phyloP scores from a whole-genome alignment of 2,329 filamentous ascomycete species.

The Huntiella abstrusa region DNA sequence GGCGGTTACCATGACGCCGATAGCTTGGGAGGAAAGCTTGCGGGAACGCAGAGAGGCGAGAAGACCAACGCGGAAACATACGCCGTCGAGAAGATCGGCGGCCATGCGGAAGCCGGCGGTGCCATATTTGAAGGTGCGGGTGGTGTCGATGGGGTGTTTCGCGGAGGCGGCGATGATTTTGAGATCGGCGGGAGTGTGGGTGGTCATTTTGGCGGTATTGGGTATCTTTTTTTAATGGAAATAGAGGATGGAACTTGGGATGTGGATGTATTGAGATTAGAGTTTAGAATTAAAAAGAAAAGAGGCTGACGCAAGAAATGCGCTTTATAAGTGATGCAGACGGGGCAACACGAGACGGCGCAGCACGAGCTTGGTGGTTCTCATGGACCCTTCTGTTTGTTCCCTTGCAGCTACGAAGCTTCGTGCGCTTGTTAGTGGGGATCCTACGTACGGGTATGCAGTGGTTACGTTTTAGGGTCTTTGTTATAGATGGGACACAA shows the following conservation, averaged over 20 bases:
- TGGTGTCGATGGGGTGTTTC: conserved; percentile 39
- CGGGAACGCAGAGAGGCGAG: conserved; percentile 76
- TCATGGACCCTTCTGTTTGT: too few species aligned
- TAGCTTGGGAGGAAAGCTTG: conserved; percentile 74
- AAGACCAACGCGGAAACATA: conserved; percentile 82
- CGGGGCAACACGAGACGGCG: too few species aligned
- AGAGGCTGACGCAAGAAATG: too few species aligned
- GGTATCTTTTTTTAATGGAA: neutral
- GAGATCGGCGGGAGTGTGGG: conserved; percentile 16
- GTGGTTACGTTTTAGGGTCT: too few species aligned
- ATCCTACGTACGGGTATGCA: too few species aligned
- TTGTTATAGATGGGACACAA: too few species aligned
- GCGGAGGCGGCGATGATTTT: conserved; percentile 40
- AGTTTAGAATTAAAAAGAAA: too few species aligned
- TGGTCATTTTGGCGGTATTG: conserved; percentile 5
- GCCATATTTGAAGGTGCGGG: conserved; percentile 42
- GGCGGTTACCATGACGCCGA: conserved; percentile 92
- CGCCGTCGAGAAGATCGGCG: conserved; percentile 68
- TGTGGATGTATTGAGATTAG: too few species aligned
- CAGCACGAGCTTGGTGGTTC: too few species aligned
- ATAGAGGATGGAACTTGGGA: conserved; percentile 3
- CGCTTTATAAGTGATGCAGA: too few species aligned
- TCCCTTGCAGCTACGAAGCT: too few species aligned
- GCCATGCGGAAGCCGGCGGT: conserved; percentile 52
- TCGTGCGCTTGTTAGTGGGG: too few species aligned